Evolutionary conservation across 179 eudicot genomes (phyloP).

Genomic region (Carnegiea gigantea): DNA sequence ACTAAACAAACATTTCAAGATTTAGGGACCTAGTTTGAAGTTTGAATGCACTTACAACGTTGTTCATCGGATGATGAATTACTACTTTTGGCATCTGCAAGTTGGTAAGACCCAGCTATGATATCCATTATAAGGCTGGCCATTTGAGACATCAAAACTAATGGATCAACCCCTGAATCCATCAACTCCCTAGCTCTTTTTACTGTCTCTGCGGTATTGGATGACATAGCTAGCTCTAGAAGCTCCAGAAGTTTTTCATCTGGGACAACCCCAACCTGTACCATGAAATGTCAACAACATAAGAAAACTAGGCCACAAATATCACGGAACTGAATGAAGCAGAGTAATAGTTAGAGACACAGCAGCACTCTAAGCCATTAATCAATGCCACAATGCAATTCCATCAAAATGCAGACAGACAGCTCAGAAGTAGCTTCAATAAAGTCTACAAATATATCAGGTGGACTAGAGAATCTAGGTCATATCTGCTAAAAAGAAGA

Average conservation of each 20-base stretch:
- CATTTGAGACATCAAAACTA: conserved; percentile 86
- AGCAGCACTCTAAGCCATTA: neutral
- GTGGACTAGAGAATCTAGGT: neutral
- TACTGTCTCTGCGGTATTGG: conserved; percentile 91
- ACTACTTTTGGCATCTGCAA: conserved; percentile 48
- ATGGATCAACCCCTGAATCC: conserved; percentile 96
- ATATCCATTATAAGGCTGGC: conserved; percentile 93
- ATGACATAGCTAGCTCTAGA: conserved; percentile 90
- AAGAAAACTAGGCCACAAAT: neutral
- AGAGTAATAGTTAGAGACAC: neutral
- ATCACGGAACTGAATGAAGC: neutral
- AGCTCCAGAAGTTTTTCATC: conserved; percentile 92
- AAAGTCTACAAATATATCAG: neutral
- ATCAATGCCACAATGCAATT: neutral
- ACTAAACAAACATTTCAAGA: neutral
- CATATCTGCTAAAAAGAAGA: neutral
- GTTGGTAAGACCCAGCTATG: conserved; percentile 76
- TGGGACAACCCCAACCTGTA: conserved; percentile 87
- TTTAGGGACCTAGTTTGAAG: neutral
- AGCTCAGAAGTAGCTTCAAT: neutral
- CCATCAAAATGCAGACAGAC: neutral
- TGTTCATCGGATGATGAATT: conserved; percentile 55
- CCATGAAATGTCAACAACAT: conserved; percentile 9
- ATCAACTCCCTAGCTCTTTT: conserved; percentile 90
- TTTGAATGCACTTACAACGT: conserved; percentile 60